Percentiles rank a stretch among this genome's conserved stretches.
These are phyloP conservation scores for Gentiana straminea DNA, from an alignment of 257 asterid genomes.

Conservation along the genomic window DNA sequence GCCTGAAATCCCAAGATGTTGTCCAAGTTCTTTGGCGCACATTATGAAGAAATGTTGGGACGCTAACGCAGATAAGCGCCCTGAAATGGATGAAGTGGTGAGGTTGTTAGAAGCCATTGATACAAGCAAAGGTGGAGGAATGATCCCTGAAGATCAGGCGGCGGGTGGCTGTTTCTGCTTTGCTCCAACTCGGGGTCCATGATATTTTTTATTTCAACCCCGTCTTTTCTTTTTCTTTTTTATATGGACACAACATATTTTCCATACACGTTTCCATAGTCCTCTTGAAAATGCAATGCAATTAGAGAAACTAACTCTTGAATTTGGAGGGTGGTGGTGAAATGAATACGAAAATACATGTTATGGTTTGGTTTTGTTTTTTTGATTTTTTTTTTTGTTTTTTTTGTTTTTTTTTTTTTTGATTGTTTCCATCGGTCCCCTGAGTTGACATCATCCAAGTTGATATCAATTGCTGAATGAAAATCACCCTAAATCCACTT, in stretches of 20 bases:
- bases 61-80: conserved; percentile 62
- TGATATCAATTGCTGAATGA: no score
- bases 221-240: neutral
- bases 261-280: no score
- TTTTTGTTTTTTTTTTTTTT: no score
- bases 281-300: no score
- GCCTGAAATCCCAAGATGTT: conserved; percentile 78
- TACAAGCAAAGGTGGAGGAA: conserved; percentile 90
- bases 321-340: no score
- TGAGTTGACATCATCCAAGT: no score
- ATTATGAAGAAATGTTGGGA: conserved; percentile 86
- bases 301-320: no score
- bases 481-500: no score
- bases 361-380: no score
- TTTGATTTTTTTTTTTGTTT: no score
- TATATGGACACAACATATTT: neutral
- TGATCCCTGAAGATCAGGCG: conserved; percentile 72
- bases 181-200: conserved; percentile 67
- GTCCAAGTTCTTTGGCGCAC: conserved; percentile 49
- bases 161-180: conserved; percentile 64
- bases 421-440: no score
- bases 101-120: conserved; percentile 65
- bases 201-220: neutral
- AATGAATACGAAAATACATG: no score
- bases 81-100: conserved; percentile 87